Conservation (phyloP, 352 stramenopile species). For the Globisporangium perplexum region DNA sequence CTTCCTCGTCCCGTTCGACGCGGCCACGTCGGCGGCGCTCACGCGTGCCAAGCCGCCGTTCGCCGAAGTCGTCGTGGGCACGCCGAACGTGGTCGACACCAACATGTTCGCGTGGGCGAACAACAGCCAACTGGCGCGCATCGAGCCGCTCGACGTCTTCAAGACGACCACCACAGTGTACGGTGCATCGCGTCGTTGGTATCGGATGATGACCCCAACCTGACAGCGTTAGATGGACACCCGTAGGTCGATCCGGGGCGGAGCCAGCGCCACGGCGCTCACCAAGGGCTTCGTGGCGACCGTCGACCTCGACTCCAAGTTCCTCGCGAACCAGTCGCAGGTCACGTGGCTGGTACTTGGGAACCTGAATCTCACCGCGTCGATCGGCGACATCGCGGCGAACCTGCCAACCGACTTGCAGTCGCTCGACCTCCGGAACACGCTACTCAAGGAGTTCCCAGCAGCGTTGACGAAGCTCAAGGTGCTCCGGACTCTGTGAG, state of each 20-base stretch:
- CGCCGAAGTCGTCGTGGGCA: too few species aligned
- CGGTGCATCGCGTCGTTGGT: background rate
- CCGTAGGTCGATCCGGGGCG: background rate
- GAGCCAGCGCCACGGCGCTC: background rate
- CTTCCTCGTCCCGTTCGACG: conserved; percentile 1
- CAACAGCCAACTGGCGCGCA: background rate
- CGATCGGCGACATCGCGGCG: background rate
- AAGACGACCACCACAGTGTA: background rate
- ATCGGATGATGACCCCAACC: too few species aligned
- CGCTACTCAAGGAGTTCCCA: conserved; percentile 1
- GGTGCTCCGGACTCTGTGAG: background rate
- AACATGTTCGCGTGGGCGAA: background rate
- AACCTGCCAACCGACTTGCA: background rate
- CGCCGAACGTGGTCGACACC: background rate
- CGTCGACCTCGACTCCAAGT: conserved; percentile 3
- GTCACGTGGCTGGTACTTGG: background rate
- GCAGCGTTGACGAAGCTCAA: background rate
- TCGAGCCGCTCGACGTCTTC: background rate
- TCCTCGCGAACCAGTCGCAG: background rate
- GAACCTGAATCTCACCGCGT: background rate
- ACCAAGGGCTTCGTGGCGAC: conserved; percentile 1
- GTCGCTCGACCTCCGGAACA: conserved; percentile 1
- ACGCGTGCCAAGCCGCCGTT: background rate
- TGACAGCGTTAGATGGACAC: too few species aligned
- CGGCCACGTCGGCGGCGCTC: background rate